phyloP scores from a whole-genome alignment of 495 filamentous ascomycete genomes.

The Neurospora sp. region DNA sequence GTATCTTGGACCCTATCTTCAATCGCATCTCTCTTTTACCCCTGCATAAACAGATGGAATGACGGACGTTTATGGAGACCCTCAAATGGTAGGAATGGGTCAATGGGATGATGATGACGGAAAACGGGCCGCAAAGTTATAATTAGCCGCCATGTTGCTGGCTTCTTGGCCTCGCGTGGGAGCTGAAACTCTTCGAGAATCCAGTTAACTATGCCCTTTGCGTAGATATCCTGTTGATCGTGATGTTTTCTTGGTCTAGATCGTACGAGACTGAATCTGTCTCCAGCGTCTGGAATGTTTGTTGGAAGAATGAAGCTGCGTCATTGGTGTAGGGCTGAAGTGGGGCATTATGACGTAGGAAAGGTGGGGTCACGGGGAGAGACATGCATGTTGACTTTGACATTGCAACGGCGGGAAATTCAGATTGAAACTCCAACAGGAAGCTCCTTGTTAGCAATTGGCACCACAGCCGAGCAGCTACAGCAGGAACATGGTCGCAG shows the following conservation, averaged over 20 bases:
- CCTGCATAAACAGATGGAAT: background rate
- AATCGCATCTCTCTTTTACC: background rate
- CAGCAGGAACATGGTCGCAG: background rate
- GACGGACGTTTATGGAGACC: background rate
- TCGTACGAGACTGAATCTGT: background rate
- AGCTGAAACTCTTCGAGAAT: background rate
- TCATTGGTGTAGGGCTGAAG: background rate
- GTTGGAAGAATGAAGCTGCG: background rate
- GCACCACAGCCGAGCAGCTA: background rate
- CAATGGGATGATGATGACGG: background rate
- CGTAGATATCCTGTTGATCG: background rate
- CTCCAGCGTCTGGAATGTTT: background rate
- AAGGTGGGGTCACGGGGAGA: background rate
- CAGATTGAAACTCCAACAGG: background rate
- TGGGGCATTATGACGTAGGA: background rate
- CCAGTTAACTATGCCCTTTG: background rate
- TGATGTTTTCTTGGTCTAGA: background rate
- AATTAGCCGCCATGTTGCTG: background rate
- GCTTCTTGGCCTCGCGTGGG: background rate
- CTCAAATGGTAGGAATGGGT: background rate
- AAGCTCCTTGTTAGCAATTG: background rate
- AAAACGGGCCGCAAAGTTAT: background rate
- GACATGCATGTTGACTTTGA: background rate
- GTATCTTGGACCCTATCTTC: background rate
- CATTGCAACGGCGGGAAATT: background rate